Percentiles rank a stretch among this genome's conserved stretches.
These are phyloP conservation scores for Xenoacremonium recifei DNA, from an alignment of 2,329 filamentous ascomycete species.

Conservation along the genomic window DNA sequence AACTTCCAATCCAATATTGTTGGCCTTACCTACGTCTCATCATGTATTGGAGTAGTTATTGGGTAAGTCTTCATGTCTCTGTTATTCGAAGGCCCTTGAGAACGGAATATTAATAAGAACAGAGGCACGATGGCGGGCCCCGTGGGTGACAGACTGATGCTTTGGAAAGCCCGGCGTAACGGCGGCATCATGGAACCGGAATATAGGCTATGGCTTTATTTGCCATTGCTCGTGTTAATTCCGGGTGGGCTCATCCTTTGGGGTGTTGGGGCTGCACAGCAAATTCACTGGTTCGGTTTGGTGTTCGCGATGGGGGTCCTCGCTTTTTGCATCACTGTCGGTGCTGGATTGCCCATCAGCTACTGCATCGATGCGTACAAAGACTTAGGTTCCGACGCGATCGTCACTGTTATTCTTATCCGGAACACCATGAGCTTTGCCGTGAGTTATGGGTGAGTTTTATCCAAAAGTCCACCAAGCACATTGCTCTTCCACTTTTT, in stretches of 20 bases:
- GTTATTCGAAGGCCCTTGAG: too few species aligned
- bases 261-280: neutral
- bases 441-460: conserved; percentile 1
- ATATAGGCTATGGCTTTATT: conserved; percentile 6
- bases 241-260: neutral
- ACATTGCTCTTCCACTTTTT: neutral
- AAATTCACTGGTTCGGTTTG: neutral
- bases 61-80: too few species aligned
- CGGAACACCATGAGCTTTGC: conserved; percentile 6
- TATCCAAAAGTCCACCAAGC: neutral
- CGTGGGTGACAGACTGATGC: conserved; percentile 3
- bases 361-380: conserved; percentile 6
- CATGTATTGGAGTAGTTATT: conserved; percentile 26
- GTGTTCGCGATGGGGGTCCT: neutral
- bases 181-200: conserved; percentile 5
- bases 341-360: conserved; percentile 2
- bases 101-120: too few species aligned
- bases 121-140: too few species aligned
- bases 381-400: conserved; percentile 2
- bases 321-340: neutral
- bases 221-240: neutral
- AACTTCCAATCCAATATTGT: conserved; percentile 38
- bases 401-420: conserved; percentile 3
- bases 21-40: conserved; percentile 37
- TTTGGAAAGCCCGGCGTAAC: conserved; percentile 3